Evolutionary conservation across 495 filamentous ascomycete genomes (phyloP).

Genomic region (Geoglossum glabrum): DNA sequence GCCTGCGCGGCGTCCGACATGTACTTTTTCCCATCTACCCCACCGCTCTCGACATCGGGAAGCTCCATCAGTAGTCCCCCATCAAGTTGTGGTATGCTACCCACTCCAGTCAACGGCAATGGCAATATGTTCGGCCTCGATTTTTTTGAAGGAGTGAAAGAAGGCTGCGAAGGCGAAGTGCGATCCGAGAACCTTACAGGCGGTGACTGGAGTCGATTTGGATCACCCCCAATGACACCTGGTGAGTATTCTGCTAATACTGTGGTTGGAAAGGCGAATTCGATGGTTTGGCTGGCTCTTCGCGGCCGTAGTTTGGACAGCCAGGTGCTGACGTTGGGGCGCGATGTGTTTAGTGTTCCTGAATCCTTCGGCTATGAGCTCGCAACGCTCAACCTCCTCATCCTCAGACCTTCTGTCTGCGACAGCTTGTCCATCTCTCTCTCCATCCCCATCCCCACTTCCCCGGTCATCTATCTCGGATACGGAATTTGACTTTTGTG

Average conservation of each 20-base stretch:
- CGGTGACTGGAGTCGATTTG: constrained; percentile 54
- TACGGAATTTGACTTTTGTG: constrained; percentile 68
- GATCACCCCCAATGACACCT: constrained; percentile 80
- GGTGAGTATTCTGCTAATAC: constrained; percentile 39
- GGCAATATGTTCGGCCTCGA: constrained; percentile 58
- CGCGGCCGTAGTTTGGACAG: not conserved
- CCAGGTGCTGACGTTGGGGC: not conserved
- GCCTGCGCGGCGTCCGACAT: constrained; percentile 46
- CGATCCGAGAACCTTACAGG: constrained; percentile 56
- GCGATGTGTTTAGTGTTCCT: constrained; percentile 50
- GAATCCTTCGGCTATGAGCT: constrained; percentile 47
- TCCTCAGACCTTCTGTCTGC: constrained; percentile 52
- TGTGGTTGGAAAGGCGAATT: not conserved
- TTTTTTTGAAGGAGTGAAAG: constrained; percentile 60
- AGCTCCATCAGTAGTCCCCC: constrained; percentile 79
- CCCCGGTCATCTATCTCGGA: constrained; percentile 48
- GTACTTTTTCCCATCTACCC: constrained; percentile 68
- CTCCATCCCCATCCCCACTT: constrained; percentile 61
- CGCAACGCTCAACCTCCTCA: constrained; percentile 21
- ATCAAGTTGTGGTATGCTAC: constrained; percentile 50
- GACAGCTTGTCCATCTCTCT: constrained; percentile 68
- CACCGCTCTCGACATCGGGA: constrained; percentile 65
- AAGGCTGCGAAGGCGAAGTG: constrained; percentile 55
- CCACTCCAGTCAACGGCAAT: constrained; percentile 62
- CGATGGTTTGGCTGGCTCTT: not conserved